Evolutionary conservation across 495 filamentous ascomycete genomes (phyloP), one percentile per base, ranked within the genome.

Genomic region (Schizothecium vesticola): DNA sequence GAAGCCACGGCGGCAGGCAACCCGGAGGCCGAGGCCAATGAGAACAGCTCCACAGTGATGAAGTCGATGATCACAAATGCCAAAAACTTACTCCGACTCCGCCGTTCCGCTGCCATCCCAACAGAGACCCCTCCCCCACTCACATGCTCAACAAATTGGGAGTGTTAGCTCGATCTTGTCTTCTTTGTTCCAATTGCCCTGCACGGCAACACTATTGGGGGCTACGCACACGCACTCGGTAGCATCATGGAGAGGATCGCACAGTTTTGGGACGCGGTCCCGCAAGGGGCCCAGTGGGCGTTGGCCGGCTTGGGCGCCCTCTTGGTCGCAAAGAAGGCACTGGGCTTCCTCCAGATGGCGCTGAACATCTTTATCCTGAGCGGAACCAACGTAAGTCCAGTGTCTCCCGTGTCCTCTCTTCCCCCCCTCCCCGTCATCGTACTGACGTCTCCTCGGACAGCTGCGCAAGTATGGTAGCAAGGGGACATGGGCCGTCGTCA

Each of bases 401-500:
- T 16, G 33, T 19, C 33, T 25, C 3, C 19, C 16, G 7, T 58
- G 23, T 28, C 1, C 22, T 7, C 1, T 8, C 58, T 16, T 51
- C n/a, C 43, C 43, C 0, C 43, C 9, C 8, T 1, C 9, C 10
- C 23, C 29, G 1, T 24, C 28, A 12, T 28, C 1, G 22, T 3
- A 61, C 67, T 51, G 29, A 67, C 66, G 26, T 11, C 55, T 36
- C 10, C 51, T 61, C 9, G 36, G 33, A 72, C 69, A 99, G 95
- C 89, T 99, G 65, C 88, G 86, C 68, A 92, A 89, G 69, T 97
- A 97, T 81, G 96, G 93, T 71, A 90, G 89, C 69, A 93, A 92
- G 73, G 94, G 94, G 67, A 94, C 88, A 74, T 99, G 94, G 93
- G 95, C 93, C 23, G 86, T 99, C 58, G 86, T 99, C 23, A 98